Base-by-base conservation (phyloP, 331 rosid species). In the Arachis monticola region DNA sequence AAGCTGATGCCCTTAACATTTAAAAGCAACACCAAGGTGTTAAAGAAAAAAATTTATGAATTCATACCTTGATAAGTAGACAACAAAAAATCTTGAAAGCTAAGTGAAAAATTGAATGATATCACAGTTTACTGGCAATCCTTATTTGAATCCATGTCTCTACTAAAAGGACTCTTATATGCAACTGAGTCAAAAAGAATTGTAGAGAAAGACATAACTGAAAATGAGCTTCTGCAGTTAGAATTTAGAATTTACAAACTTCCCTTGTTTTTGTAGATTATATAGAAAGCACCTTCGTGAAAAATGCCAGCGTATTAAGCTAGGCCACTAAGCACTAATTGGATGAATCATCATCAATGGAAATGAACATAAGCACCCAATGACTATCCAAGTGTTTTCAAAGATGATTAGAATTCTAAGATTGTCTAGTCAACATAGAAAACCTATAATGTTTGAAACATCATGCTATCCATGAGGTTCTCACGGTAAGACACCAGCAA, bases 401-500 rank as follows among this genome's bases (percentile, higher is more conserved):
- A 72, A 59, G 42, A 51, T 66, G 56, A 60, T 69, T 50, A 31
- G 69, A 10, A 42, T 74, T 65, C 48, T 71, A 58, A 66, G 61
- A 78, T 30, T 70, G 65, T 78, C 55, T 81, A 83, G 73, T 48
- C 59, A 45, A 80, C 68, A 60, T 48, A 70, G 45, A 74, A 67
- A 75, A 60, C 57, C 80, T 57, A 10, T 48, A 79, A 74, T 60
- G 70, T 63, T 63, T 68, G 64, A 61, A 65, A 81, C 65, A 76
- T 64, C 61, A 80, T 74, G 67, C 68, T 38, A 65, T 63, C 64
- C 70, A 81, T 30, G 75, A 85, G 82, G 42, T 75, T 83, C 93
- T 81, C 87, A 93, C 97, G 97, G 98, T 85, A 93, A 85, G 84
- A 91, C 98, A 70, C 98, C 98, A 58, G 82, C 97, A 76, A 93